Evolutionary conservation across 2,329 filamentous ascomycete species (phyloP).

Genomic region (Leptodontidium sp.): DNA sequence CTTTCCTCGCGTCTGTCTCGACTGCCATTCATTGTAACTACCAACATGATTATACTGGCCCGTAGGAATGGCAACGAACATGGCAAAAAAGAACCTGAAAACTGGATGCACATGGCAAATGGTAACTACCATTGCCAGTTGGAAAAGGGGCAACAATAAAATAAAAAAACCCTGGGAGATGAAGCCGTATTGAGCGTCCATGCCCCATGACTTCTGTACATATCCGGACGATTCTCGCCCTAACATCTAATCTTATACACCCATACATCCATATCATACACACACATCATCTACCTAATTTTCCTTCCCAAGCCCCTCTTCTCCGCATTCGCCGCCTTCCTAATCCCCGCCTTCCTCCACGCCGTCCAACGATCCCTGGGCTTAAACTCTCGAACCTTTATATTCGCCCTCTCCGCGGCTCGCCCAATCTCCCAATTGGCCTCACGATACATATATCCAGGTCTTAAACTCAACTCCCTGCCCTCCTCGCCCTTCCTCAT

Average conservation of each 20-base stretch:
- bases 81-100: too few species aligned
- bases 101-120: too few species aligned
- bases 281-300: conserved; percentile 32
- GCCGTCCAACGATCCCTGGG: conserved; percentile 65
- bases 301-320: conserved; percentile 61
- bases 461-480: conserved; percentile 53
- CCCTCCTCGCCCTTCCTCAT: conserved; percentile 47
- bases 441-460: conserved; percentile 70
- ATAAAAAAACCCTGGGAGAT: neutral
- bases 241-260: conserved; percentile 6
- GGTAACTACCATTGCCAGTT: neutral
- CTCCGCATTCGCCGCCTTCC: conserved; percentile 59
- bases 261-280: conserved; percentile 9
- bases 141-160: neutral
- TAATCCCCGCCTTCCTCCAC: conserved; percentile 66
- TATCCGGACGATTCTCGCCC: neutral
- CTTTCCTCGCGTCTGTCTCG: too few species aligned
- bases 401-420: conserved; percentile 65
- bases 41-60: too few species aligned
- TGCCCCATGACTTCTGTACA: neutral
- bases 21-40: too few species aligned
- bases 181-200: neutral
- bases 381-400: conserved; percentile 64
- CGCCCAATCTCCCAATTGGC: conserved; percentile 74
- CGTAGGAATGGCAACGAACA: neutral